Percentiles rank a stretch among this genome's conserved stretches.
These are phyloP conservation scores for Incumbomyces delicatus DNA, from an alignment of 2,329 filamentous ascomycete genomes.

Conservation along the genomic window DNA sequence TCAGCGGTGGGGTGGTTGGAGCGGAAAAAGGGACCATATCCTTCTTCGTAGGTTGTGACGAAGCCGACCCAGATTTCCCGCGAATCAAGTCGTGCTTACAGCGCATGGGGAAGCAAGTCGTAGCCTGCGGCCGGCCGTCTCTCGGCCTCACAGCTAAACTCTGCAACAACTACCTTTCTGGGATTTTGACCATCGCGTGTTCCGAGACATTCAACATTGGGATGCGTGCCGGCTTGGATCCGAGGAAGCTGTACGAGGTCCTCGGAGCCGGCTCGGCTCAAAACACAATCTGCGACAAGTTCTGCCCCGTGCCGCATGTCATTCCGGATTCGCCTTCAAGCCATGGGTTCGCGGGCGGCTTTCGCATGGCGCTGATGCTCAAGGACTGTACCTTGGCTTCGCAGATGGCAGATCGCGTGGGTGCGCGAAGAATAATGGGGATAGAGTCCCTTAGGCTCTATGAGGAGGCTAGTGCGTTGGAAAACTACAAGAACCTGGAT, in stretches of 20 bases:
- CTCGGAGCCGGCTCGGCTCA: constrained; percentile 16
- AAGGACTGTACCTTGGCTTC: constrained; percentile 7
- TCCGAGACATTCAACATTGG: constrained; percentile 14
- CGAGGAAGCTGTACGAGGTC: constrained; percentile 17
- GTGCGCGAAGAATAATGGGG: constrained; percentile 4
- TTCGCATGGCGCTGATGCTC: constrained; percentile 7
- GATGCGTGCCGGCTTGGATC: constrained; percentile 12
- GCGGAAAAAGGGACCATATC: constrained; percentile 7
- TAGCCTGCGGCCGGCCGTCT: constrained; percentile 20
- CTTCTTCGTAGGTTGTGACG: constrained; percentile 8
- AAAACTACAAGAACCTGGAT: constrained; percentile 6
- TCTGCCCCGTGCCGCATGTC: constrained; percentile 23
- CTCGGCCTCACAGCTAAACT: constrained; percentile 21
- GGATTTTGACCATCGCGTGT: constrained; percentile 12
- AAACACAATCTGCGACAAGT: constrained; percentile 21
- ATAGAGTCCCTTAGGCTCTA: constrained; percentile 2
- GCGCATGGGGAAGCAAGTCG: constrained; percentile 13
- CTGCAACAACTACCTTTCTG: constrained; percentile 22
- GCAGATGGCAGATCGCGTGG: constrained; percentile 7
- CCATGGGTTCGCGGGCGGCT: constrained; percentile 29
- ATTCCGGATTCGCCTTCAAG: constrained; percentile 27
- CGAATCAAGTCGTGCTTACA: constrained; percentile 2
- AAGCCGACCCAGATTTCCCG: constrained; percentile 1
- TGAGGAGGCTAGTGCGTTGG: constrained; percentile 1
- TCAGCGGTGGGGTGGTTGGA: constrained; percentile 9